Evolutionary conservation across 192 early-diverging fungal genomes (phyloP), one percentile per base, ranked within the genome.

Genomic region (Coemansia sp.): DNA sequence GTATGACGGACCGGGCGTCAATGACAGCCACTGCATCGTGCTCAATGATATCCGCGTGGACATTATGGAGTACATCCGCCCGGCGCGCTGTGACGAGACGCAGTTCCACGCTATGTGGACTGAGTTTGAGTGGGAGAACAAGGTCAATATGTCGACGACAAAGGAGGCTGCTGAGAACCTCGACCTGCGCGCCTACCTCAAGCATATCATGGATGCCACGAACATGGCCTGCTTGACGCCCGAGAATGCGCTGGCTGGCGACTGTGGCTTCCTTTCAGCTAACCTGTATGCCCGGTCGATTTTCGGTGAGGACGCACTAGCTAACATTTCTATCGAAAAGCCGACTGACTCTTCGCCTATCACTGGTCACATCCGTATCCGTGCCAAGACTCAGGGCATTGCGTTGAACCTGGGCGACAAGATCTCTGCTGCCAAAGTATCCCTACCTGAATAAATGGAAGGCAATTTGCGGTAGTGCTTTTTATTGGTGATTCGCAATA

Each of bases 121-220:
- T 57, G 97, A 99, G 84, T 99, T 99, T 86, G 97, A 99, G 79
- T 99, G 97, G 97, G 97, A 99, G 81, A 99, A 99, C 87, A 98
- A 98, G 88, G 95, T 99, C 68, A 95, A 95, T 64, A 97, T 97
- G 70, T 94, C 95, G 70, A 98, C 97, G 7, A 95, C 92, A 57
- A 92, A 94, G 69, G 90, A 89, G 44, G 75, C 81, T 0, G 65
- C 81, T n/a, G 81, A 72, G 61, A 70, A 66, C 31, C 93, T 92
- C 55, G 93, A 98, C 75, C 83, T 99, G 46, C 88, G 92, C 74
- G 85, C 85, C 41, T 99, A 97, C 75, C 84, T 99, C 13, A 79
- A 92, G 41, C 96, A 98, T 73, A 95, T 99, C 55, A 93, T 98
- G 89, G 91, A 92, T 76, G 91, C 92, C 2, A 98, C 97, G 36